Base-by-base conservation (phyloP, 2,329 filamentous ascomycete species). In the Coniochaeta sp. region DNA sequence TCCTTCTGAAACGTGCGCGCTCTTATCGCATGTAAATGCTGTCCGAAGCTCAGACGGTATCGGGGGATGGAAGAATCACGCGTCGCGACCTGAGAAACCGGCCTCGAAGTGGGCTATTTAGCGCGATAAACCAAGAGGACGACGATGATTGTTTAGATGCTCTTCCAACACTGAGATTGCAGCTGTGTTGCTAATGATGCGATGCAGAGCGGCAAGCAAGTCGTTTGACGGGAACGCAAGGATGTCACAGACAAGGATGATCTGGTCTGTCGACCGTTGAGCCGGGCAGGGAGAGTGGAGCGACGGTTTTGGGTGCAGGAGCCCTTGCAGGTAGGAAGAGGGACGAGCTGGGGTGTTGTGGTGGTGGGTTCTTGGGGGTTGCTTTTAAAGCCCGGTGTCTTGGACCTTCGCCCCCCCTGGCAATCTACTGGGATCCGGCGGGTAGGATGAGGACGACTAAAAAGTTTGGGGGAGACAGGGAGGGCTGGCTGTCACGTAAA, bases 361-460 rank as follows among this genome's bases (percentile, higher is more conserved):
- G 60, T 65, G 57, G 59, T 58, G 60, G 61, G 52, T 52, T 52
- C 47, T 52, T 50, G 55, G 58, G 61, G 59, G 58, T 55, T 57
- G 44, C 38, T 63, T 38, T 61, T 55, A 40, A 62, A 64, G 62
- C 59, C 64, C 59, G 62, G 60, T 60, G 58, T 64, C 60, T 61
- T 62, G 62, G 63, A 57, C 57, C 62, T 64, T 44, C 54, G 42
- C 26, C 34, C 63, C 34, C 63, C 64, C 64, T 64, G 61, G 62
- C 64, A 63, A 55, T 54, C 44, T 47, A 59, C 64, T 62, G 59
- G 64, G 63, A 66, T 65, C 32, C 44, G 55, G 52, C 64, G 64
- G 64, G 61, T 62, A 55, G 55, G 62, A 62, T 54, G 59, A 62
- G 59, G 58, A 66, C 63, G 61, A 61, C 61, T 62, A 64, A 65